Evolutionary conservation across 1,284 basidiomycete genomes (phyloP).

Genomic region (Cryptococcus maquisensis): DNA sequence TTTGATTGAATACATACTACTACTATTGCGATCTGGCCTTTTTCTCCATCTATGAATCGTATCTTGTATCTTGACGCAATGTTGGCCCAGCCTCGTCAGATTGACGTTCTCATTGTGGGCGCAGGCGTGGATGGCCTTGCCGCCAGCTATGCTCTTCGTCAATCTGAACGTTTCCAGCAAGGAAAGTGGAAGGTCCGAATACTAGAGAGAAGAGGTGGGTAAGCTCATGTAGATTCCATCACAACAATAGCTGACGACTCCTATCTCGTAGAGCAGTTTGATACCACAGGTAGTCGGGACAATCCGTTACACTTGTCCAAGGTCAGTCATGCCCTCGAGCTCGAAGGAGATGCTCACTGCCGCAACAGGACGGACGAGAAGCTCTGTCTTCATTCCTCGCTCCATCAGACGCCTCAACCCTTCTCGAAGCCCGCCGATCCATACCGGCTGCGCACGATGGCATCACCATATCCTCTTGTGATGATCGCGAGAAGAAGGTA

Average conservation of each 20-base stretch:
- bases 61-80: too few relatives aligned
- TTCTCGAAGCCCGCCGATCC: not conserved
- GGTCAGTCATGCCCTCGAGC: slow-evolving; percentile 2
- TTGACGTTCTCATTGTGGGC: slow-evolving; percentile 23
- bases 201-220: slow-evolving; percentile 13
- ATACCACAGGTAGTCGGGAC: too few relatives aligned
- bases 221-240: too few relatives aligned
- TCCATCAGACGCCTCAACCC: slow-evolving; percentile 2
- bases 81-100: too few relatives aligned
- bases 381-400: slow-evolving; percentile 8
- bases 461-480: slow-evolving; percentile 12
- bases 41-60: too few relatives aligned
- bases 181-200: slow-evolving; percentile 8
- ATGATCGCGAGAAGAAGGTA: slow-evolving; percentile 2
- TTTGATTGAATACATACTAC: too few relatives aligned
- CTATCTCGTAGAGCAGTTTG: too few relatives aligned
- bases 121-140: slow-evolving; percentile 24
- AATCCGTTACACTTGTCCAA: slow-evolving; percentile 22
- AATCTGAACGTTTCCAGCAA: not conserved
- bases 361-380: slow-evolving; percentile 11
- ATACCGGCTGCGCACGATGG: slow-evolving; percentile 19
- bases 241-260: too few relatives aligned
- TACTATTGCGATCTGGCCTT: too few relatives aligned
- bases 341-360: not conserved
- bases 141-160: slow-evolving; percentile 16